Evolutionary conservation across 495 filamentous ascomycete species (phyloP).

Genomic region (Tricharina praecox): DNA sequence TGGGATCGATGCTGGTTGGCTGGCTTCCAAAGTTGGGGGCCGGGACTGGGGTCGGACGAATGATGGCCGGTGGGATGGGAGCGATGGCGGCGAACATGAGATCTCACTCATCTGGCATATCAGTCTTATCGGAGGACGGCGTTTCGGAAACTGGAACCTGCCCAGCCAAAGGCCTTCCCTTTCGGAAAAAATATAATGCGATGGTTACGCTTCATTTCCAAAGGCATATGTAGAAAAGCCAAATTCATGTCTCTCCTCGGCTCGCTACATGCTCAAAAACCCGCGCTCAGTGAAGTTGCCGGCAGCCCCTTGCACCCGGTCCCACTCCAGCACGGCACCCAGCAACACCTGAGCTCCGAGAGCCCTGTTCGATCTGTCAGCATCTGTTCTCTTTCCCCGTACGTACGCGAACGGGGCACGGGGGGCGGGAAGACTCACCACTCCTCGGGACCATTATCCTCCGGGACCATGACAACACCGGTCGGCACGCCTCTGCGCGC

Average conservation of each 20-base stretch:
- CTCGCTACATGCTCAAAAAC: conserved; percentile 1
- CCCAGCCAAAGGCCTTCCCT: too few relatives aligned
- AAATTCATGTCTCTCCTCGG: background rate
- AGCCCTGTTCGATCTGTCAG: background rate
- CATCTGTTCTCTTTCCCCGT: background rate
- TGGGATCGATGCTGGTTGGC: too few relatives aligned
- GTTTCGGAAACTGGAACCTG: too few relatives aligned
- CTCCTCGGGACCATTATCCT: background rate
- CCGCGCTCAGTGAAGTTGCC: background rate
- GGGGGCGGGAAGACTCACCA: background rate
- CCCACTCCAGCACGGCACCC: conserved; percentile 1
- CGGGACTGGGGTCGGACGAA: too few relatives aligned
- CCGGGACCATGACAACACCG: background rate
- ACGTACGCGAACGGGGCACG: background rate
- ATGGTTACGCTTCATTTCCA: background rate
- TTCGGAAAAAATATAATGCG: background rate
- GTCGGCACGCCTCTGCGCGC: background rate
- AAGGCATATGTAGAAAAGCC: background rate
- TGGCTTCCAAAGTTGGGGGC: too few relatives aligned
- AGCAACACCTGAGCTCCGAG: background rate
- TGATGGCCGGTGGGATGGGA: too few relatives aligned
- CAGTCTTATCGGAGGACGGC: too few relatives aligned
- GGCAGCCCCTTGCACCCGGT: background rate
- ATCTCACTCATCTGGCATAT: too few relatives aligned
- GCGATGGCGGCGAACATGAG: too few relatives aligned